These are phyloP conservation scores for Cornus suecica DNA, from an alignment of 148 eudicot species.

Conservation along the genomic window DNA sequence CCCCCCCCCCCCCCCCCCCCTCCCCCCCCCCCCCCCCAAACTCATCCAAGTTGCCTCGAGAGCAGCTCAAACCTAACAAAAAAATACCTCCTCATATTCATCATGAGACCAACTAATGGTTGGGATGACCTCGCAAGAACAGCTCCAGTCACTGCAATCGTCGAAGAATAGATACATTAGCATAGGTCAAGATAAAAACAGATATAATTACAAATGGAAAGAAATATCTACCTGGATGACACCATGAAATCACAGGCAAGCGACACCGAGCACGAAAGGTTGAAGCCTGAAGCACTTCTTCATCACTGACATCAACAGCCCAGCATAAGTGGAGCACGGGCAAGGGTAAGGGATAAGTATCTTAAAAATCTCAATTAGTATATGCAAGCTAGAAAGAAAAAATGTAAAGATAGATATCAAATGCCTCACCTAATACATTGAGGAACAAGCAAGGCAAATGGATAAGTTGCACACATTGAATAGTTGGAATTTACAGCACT, in stretches of 20 bases:
- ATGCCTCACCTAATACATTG: constrained; percentile 69
- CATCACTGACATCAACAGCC: constrained; percentile 60
- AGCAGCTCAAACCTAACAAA: background rate
- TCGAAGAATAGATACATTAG: background rate
- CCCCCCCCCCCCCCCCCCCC: no score
- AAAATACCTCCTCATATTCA: constrained; percentile 94
- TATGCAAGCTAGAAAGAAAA: background rate
- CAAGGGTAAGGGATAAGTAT: background rate
- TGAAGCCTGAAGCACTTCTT: constrained; percentile 83
- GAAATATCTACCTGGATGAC: constrained; percentile 58
- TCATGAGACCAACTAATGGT: constrained; percentile 98
- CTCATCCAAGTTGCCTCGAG: no score
- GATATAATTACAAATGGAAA: background rate
- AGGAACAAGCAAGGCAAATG: constrained; percentile 90
- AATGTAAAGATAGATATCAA: background rate
- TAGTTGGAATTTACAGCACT: constrained; percentile 70
- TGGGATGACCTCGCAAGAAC: constrained; percentile 98
- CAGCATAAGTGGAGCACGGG: constrained; percentile 14
- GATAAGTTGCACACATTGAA: constrained; percentile 79
- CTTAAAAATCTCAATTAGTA: constrained; percentile 4
- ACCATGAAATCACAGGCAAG: constrained; percentile 88
- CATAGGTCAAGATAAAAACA: constrained; percentile 5
- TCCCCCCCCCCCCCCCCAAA: no score
- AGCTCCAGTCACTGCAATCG: constrained; percentile 71
- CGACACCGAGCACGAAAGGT: constrained; percentile 88